Base-by-base conservation (phyloP, 2,329 filamentous ascomycete species). In the Penicillium palitans region DNA sequence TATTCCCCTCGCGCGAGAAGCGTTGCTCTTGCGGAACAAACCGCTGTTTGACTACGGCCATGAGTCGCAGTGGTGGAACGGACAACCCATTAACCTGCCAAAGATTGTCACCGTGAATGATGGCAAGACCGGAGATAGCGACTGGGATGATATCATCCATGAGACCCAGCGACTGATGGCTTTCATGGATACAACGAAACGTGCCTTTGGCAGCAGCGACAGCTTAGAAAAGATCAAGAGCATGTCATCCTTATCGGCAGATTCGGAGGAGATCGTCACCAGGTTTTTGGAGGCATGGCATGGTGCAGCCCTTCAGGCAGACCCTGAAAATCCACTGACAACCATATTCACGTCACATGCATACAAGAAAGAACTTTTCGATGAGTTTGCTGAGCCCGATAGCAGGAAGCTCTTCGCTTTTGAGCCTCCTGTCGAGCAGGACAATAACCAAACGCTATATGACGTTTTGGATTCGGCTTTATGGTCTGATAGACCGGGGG, bases 151-250 rank as follows among this genome's bases (percentile, higher is more conserved):
- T 44, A 72, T 86, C 19, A 70, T 87, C 10, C 74, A 81, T 48
- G 86, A 88, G 70, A 75, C 80, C 37, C 86, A 88, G 68, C 79
- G 86, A 13, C 66, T 88, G 47, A 84, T 87, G 77, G 84, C 85
- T 5, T 85, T 87, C 55, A 70, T 88, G 48, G 83, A 86, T 65
- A 72, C 70, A 5, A 85, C 84, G 4, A 73, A 81, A 44, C 80
- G 86, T 57, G 80, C 83, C 2, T 88, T 87, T 68, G 85, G 82
- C 5, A 86, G 82, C 61, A 75, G 77, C 6, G 82, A 83, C 62
- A 76, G 78, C 1, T 72, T 88, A 41, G 71, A 77, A 27, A 72
- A 79, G 40, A 66, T 81, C 9, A 77, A 79, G 33, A 64, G 66
- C 37, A 66, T 75, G 50, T 65, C 68, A 37, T 66, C 67, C 45